These are phyloP conservation scores for Arctium lappa DNA, from an alignment of 129 eudicot species.

Conservation along the genomic window DNA sequence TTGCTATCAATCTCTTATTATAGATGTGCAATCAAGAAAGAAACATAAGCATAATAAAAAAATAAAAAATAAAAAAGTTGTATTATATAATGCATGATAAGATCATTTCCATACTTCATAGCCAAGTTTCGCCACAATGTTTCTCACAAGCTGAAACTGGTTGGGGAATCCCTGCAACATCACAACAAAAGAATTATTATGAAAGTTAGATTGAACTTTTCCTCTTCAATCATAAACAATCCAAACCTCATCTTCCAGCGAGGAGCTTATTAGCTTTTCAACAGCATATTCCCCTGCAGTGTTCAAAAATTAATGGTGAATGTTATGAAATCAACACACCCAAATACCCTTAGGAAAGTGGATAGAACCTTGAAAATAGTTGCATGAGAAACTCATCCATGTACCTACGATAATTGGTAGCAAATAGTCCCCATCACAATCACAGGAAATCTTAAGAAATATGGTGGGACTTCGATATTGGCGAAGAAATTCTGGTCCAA, in stretches of 20 bases:
- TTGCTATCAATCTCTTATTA: background rate
- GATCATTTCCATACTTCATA: slow-evolving; percentile 45
- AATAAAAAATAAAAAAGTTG: background rate
- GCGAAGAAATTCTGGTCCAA: slow-evolving; percentile 59
- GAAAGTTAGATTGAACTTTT: background rate
- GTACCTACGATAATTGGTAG: slow-evolving; percentile 75
- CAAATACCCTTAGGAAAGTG: background rate
- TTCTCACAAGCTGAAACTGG: slow-evolving; percentile 58
- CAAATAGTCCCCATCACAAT: slow-evolving; percentile 75
- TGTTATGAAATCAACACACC: slow-evolving; percentile 7
- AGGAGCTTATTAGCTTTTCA: slow-evolving; percentile 59
- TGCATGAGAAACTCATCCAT: slow-evolving; percentile 5
- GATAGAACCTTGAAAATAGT: background rate
- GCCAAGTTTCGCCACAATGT: slow-evolving; percentile 50
- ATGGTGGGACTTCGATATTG: slow-evolving; percentile 65
- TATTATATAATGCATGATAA: slow-evolving; percentile 19
- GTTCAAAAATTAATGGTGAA: background rate
- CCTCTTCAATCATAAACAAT: slow-evolving; percentile 14
- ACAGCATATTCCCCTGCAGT: slow-evolving; percentile 67
- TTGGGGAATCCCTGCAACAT: slow-evolving; percentile 55
- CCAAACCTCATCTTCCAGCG: slow-evolving; percentile 53
- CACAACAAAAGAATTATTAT: slow-evolving; percentile 12
- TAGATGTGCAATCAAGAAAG: background rate
- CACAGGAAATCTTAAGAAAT: slow-evolving; percentile 74
- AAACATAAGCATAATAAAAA: background rate